Evolutionary conservation across 352 stramenopile species (phyloP).

Genomic region (Globisporangium carolinianum): DNA sequence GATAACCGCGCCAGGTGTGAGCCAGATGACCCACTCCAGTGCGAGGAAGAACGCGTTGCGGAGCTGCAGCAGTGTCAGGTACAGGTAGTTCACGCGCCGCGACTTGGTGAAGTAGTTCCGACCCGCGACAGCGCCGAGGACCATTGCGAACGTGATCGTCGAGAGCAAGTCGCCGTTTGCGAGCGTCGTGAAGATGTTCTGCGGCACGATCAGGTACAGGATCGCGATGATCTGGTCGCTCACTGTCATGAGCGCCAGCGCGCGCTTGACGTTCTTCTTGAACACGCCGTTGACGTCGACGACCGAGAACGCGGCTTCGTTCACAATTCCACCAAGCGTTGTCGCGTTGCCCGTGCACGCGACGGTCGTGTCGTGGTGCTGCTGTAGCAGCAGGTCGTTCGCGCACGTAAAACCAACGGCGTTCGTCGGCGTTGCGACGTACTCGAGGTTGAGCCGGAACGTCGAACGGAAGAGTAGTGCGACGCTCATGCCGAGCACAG

Average conservation of each 20-base stretch:
- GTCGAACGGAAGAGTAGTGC: constrained; percentile 48
- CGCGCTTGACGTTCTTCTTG: constrained; percentile 26
- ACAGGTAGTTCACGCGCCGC: constrained; percentile 51
- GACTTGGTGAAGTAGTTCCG: constrained; percentile 56
- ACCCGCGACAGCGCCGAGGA: constrained; percentile 48
- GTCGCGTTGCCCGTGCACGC: not conserved
- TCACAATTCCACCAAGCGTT: constrained; percentile 2
- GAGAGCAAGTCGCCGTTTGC: constrained; percentile 43
- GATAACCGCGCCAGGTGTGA: constrained; percentile 54
- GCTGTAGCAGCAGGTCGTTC: constrained; percentile 16
- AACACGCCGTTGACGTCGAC: constrained; percentile 44
- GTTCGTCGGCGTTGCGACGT: constrained; percentile 17
- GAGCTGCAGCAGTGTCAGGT: constrained; percentile 57
- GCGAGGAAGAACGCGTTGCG: constrained; percentile 66
- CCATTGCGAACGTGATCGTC: constrained; percentile 66
- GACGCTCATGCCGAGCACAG: constrained; percentile 40
- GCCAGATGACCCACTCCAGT: constrained; percentile 59
- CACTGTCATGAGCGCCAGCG: constrained; percentile 40
- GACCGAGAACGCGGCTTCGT: constrained; percentile 28
- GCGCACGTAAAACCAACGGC: constrained; percentile 40
- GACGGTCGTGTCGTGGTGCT: not conserved
- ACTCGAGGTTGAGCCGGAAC: constrained; percentile 29
- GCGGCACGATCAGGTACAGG: constrained; percentile 45
- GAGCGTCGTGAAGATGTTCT: constrained; percentile 58
- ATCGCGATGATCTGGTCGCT: constrained; percentile 53